Conservation (phyloP, 2,329 filamentous ascomycete species). For the Fusarium sp. region DNA sequence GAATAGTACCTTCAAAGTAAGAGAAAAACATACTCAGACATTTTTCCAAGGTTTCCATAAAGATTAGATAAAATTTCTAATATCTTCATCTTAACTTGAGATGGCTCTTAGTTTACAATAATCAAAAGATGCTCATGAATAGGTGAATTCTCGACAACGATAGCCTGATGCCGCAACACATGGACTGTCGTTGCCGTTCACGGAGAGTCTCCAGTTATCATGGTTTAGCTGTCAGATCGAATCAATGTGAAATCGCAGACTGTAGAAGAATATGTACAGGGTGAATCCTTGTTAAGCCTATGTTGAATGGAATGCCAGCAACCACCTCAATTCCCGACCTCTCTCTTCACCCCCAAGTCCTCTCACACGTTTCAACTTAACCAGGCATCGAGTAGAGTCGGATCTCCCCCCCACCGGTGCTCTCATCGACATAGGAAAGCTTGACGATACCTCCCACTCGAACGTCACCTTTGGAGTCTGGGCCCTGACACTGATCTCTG, state of each 20-base stretch:
- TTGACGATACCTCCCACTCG: neutral
- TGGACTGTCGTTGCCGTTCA: neutral
- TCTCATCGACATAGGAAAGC: neutral
- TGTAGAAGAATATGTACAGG: neutral
- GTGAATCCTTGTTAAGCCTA: neutral
- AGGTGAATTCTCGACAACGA: no score
- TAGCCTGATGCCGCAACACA: neutral
- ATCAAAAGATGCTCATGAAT: no score
- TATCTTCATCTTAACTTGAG: no score
- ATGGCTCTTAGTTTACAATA: no score
- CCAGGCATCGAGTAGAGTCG: slow-evolving; percentile 1
- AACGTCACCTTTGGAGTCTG: neutral
- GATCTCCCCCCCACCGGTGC: neutral
- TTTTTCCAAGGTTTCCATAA: no score
- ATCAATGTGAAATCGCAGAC: neutral
- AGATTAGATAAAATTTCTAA: no score
- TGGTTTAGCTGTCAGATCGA: neutral
- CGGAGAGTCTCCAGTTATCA: neutral
- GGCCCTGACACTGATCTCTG: neutral
- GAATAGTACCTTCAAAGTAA: no score
- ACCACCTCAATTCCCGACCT: neutral
- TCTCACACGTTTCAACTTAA: neutral
- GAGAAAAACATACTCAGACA: no score
- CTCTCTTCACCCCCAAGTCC: neutral
- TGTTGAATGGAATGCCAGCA: neutral